Evolutionary conservation across 306 rosid species (phyloP), one percentile per base, ranked within the genome.

Genomic region (Bauhinia variegata): DNA sequence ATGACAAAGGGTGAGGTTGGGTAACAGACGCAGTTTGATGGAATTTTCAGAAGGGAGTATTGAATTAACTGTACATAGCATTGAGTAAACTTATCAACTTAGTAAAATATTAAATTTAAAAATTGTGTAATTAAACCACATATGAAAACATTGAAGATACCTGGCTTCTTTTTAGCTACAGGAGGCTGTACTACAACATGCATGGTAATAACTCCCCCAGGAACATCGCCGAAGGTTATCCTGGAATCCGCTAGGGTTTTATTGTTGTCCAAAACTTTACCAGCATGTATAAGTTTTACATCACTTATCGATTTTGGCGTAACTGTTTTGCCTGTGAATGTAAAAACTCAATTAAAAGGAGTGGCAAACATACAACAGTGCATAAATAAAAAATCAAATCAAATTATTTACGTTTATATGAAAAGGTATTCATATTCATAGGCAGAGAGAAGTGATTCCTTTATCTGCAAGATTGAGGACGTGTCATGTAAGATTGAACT

Each of bases 151-250:
- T 15, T 63, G 52, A 65, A 72, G 77, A 43, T 74, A 86, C 96
- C 92, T 86, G 79, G 72, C 67, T 75, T 86, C 71, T 78, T 80
- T 66, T 84, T 86, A 37, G 78, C 61, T 17, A 60, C 46, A 36
- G 78, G 70, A 43, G 90, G 90, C 61, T 84, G 96, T 55, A 89
- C 84, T 19, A 86, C 87, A 48, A 82, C 87, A 63, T 84, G 93
- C 90, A 89, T 74, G 41, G 87, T 89, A 75, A 84, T 78, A 62
- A 39, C 86, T 30, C 74, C 81, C 61, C 83, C 87, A 54, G 84
- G 84, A 52, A 66, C 71, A 60, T 76, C 82, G 7, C 87, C 78
- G 36, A 79, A 61, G 33, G 77, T 81, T 79, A 84, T 69, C 50
- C 73, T 81, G 79, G 80, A 86, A 19, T 89, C 91, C 52, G 88